phyloP scores from a whole-genome alignment of 1,284 basidiomycete species.

The Meripilus lineatus region DNA sequence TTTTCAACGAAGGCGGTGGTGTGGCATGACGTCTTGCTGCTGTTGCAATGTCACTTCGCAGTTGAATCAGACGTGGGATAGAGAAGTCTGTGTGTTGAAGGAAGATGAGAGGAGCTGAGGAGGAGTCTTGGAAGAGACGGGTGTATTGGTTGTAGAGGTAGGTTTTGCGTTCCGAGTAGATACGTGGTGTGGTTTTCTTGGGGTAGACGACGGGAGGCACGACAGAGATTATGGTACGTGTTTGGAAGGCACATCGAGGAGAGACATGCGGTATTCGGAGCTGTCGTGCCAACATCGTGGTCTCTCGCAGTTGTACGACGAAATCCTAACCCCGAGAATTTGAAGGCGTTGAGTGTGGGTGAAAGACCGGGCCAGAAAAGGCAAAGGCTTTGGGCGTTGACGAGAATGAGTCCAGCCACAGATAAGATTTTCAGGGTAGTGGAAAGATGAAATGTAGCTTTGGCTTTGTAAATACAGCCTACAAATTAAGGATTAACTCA shows the following conservation, averaged over 20 bases:
- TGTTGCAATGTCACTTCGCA: constrained; percentile 58
- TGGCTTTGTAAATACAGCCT: no score
- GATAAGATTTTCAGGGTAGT: no score
- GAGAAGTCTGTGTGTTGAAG: constrained; percentile 69
- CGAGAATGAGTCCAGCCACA: no score
- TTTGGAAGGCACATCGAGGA: neutral
- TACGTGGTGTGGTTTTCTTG: constrained; percentile 50
- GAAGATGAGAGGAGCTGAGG: constrained; percentile 58
- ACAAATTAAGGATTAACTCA: no score
- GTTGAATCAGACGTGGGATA: constrained; percentile 53
- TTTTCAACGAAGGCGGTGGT: constrained; percentile 36
- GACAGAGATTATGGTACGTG: constrained; percentile 46
- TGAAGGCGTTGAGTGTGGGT: neutral
- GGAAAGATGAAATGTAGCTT: no score
- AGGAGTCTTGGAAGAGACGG: constrained; percentile 51
- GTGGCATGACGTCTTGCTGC: constrained; percentile 43
- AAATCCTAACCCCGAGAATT: no score
- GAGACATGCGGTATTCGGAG: constrained; percentile 1
- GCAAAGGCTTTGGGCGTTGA: no score
- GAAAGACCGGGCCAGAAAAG: no score
- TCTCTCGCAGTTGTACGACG: no score
- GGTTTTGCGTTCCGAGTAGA: constrained; percentile 68
- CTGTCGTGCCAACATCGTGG: constrained; percentile 7
- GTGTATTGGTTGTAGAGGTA: constrained; percentile 74
- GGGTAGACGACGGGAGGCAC: constrained; percentile 46